These are phyloP conservation scores for Cicer bijugum DNA, from an alignment of 306 rosid genomes.

Conservation along the genomic window DNA sequence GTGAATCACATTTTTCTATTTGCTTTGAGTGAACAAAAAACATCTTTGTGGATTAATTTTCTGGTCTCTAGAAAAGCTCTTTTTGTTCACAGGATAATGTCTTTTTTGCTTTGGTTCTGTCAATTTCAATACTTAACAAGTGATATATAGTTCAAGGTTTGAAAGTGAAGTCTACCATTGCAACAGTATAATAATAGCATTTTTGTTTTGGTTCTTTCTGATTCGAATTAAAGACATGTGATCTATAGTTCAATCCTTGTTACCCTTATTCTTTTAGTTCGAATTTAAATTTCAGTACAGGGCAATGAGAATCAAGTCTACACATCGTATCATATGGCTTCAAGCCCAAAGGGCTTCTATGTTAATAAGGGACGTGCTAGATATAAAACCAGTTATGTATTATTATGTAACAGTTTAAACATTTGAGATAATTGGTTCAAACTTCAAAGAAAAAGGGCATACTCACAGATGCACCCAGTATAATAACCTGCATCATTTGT, in stretches of 20 bases:
- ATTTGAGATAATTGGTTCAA: conserved; percentile 28
- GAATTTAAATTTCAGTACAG: not conserved
- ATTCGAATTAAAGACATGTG: not conserved
- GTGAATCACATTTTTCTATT: no score
- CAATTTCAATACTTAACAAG: no score
- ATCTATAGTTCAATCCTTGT: not conserved
- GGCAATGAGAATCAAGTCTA: not conserved
- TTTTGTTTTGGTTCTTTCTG: no score
- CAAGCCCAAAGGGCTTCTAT: conserved; percentile 10
- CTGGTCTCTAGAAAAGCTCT: no score
- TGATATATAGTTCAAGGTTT: no score
- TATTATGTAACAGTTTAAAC: not conserved
- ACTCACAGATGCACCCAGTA: not conserved
- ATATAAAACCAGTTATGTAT: not conserved
- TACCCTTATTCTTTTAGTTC: not conserved
- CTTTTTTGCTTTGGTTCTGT: no score
- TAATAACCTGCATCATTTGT: not conserved
- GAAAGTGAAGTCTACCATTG: no score
- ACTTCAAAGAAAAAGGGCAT: conserved; percentile 29
- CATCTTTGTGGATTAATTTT: no score
- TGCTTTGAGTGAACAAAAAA: no score
- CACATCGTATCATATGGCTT: conserved; percentile 12
- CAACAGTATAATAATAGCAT: no score
- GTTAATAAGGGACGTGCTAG: conserved; percentile 1
- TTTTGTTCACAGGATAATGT: no score